Evolutionary conservation across 345 rosid genomes (phyloP), one percentile per base, ranked within the genome.

Genomic region (Euclidium syriacum): DNA sequence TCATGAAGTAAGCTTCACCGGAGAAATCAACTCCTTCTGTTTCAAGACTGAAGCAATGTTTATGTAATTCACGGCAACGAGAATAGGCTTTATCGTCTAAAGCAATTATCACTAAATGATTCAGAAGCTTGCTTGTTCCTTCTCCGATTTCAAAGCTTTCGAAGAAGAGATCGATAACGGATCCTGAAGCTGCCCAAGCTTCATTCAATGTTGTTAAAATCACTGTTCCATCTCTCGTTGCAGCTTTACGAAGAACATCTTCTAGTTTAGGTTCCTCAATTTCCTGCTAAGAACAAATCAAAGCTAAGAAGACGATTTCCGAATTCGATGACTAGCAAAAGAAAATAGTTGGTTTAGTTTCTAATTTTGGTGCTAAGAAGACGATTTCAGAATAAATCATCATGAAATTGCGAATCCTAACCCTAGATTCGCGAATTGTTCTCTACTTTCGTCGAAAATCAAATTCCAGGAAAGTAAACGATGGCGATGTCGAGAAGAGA

Each of bases 1-100:
- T 87, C 97, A 87, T 92, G 68, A 89, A 92, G 42, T 81, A 85
- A 15, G 98, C 98, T 68, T 89, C 95, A 0, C 55, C 22, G 7
- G 78, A 80, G 70, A 89, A 92, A 79, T 87, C 91, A 36, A 78
- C 75, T 12, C 83, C 94, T 11, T 82, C 74, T 0, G 97, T 89
- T 43, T 77, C 65, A 17, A 89, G 84, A 29, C 85, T 78, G 77
- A 69, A 85, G 70, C 98, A 92, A 55, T 85, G 87, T 27, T 47
- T 55, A 69, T 92, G 98, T 7, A 79, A 1, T 19, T 65, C 55
- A 12, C 27, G 39, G 65, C 98, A 92, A 4, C 87, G 90, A 14
- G 53, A 25, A 71, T 75, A 86, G 2, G 95, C 95, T 73, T 71
- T 77, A 20, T 66, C 64, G 71, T 92, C 98, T 50, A 89, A 74